Base-by-base conservation (phyloP, 208 protist species). In the Trypanosoma brucei region DNA sequence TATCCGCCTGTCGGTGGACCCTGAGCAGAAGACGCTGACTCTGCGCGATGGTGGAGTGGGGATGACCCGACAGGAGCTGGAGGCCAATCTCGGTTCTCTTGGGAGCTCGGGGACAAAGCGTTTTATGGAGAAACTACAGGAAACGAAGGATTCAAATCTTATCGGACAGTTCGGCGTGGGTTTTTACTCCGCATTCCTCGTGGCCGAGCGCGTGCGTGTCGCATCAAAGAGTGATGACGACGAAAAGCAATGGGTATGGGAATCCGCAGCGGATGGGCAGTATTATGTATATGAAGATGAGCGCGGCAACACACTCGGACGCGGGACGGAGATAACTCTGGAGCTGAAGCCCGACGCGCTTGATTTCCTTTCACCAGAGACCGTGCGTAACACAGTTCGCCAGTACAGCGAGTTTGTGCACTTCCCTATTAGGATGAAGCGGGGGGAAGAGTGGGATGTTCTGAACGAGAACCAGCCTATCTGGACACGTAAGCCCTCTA, bases 101-200 rank as follows among this genome's bases (percentile, higher is more conserved):
- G 99, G 98, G 33, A 87, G 96, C 22, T 99, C 98, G 7, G 99
- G 99, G 61, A 99, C 99, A 8, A 99, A 97, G 75, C 73, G 86
- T 14, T 99, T 99, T 61, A 77, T 99, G 37, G 91, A 98, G 69
- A 67, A 69, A 52, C 61, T 94, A 38, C 45, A 88, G 70, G 80
- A 91, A 56, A 53, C 72, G 52, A 66, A 85, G 63, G 96, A 98
- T 75, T 80, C 84, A 53, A 98, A 92, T 72, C 80, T 99, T 30
- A 99, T 99, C 88, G 99, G 99, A 46, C 99, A 99, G 92, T 99
- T 99, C 73, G 99, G 99, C 84, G 99, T 99, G 35, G 99, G 99
- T 73, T 99, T 99, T 81, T 99, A 99, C 88, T 99, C 98, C 31
- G 95, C 98, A 14, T 99, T 99, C 72, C 88, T 99, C 13, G 98